Evolutionary conservation across 2,329 filamentous ascomycete genomes (phyloP), one percentile per base, ranked within the genome.

Genomic region (Macrophomina tecta): DNA sequence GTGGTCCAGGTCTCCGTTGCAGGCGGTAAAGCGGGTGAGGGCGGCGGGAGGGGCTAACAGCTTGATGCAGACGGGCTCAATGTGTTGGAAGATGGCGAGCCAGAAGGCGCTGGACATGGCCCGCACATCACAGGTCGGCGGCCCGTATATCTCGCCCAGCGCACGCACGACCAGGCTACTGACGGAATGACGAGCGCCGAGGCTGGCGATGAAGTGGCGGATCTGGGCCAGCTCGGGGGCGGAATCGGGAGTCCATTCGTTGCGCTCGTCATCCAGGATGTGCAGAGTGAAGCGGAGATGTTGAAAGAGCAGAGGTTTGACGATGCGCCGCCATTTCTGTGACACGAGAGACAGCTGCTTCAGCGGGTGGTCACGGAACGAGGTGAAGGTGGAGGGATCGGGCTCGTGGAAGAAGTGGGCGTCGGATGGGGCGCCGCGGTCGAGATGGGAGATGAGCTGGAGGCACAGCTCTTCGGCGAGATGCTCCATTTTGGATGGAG

Each of bases 1-100:
- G 72, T 90, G 86, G 9, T 82, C 81, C 46, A 86, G 80, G 60
- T 86, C 83, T 34, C 91, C 80, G 67, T 81, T 82, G 5, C 85
- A 85, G 18, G 86, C 85, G 4, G 53, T 30, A n/a, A 66, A 28
- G 16, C 34, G 53, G 5, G 89, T 87, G 7, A 93, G 81, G 18
- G 87, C 85, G 4, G 84, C 81, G 0, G 90, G 88, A 6, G 89
- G 86, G 0, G 89, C 89, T 2, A 79, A 70, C 7, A 82, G 75
- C 0, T 78, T 74, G 2, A 83, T 53, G 4, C 76, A 73, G 1
- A 30, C 53, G 1, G 77, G 78, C 18, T 79, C 72, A 4, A 80
- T 49, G 28, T 48, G 64, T 0, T 65, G 52, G 67, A 78, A 78
- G 2, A 78, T 65, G 12, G 71, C 68, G 4, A 66, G 56, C 76